phyloP scores from a whole-genome alignment of 164 flowering plant species.

The Warburgia ugandensis region DNA sequence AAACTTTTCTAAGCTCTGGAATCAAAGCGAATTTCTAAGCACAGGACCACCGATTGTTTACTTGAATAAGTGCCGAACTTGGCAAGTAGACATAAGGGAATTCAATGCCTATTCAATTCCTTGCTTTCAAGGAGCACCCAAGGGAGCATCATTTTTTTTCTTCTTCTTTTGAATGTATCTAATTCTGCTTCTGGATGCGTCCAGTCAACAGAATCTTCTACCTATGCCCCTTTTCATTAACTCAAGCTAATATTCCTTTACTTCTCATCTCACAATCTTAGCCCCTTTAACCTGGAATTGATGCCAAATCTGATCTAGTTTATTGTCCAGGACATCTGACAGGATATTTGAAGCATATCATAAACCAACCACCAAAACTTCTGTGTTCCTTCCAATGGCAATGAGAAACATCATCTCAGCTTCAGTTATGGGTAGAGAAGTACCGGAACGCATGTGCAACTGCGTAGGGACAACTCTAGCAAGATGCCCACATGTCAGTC shows the following conservation, averaged over 20 bases:
- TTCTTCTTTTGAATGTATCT: constrained; percentile 35
- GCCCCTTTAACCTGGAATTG: constrained; percentile 10
- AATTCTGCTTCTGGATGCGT: constrained; percentile 41
- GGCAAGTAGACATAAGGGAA: constrained; percentile 60
- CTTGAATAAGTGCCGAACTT: constrained; percentile 85
- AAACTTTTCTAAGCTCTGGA: constrained; percentile 22
- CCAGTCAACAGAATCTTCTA: constrained; percentile 61
- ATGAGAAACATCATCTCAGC: neutral
- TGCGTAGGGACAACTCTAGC: too few relatives aligned
- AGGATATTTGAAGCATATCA: constrained; percentile 7
- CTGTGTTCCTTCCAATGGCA: neutral
- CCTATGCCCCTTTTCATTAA: constrained; percentile 14
- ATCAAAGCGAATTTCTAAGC: constrained; percentile 25
- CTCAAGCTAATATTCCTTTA: constrained; percentile 1
- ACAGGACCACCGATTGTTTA: constrained; percentile 27
- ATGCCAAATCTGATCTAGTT: constrained; percentile 8
- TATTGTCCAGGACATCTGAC: neutral
- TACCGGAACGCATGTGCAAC: too few relatives aligned
- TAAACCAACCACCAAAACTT: neutral
- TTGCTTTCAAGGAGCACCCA: constrained; percentile 55
- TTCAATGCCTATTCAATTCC: constrained; percentile 72
- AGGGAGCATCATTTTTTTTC: constrained; percentile 26
- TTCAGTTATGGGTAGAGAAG: too few relatives aligned
- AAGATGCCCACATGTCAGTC: constrained; percentile 7
- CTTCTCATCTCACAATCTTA: constrained; percentile 15